phyloP scores from a whole-genome alignment of 768 basidiomycete species.

The Lactifluus subvellereus region DNA sequence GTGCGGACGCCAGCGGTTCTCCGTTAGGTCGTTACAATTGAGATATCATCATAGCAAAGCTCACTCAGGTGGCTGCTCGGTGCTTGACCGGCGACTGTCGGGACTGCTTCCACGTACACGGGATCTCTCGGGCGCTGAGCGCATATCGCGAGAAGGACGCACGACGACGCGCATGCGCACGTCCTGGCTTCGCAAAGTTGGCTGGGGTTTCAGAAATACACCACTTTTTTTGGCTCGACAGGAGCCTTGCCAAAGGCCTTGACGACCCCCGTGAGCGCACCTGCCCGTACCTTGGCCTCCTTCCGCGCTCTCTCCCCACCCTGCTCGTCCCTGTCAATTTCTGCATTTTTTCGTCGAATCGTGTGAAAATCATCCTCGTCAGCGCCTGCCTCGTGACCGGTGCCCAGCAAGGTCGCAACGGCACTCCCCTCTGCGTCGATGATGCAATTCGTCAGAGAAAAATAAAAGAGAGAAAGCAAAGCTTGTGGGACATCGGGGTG shows the following conservation, averaged over 20 bases:
- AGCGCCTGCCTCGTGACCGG: slow-evolving; percentile 56
- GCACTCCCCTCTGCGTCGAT: slow-evolving; percentile 34
- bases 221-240: slow-evolving; percentile 39
- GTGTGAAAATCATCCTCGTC: slow-evolving; percentile 95
- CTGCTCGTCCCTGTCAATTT: slow-evolving; percentile 58
- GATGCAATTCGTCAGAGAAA: background rate
- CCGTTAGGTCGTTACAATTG: no score
- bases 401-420: slow-evolving; percentile 41
- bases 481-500: background rate
- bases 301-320: slow-evolving; percentile 40
- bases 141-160: background rate
- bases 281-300: slow-evolving; percentile 39
- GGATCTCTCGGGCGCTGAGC: background rate
- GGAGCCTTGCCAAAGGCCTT: slow-evolving; percentile 25
- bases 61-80: background rate
- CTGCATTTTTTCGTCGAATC: slow-evolving; percentile 57
- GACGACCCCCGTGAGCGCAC: slow-evolving; percentile 38
- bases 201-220: slow-evolving; percentile 37
- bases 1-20: no score
- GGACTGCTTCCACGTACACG: background rate
- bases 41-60: background rate
- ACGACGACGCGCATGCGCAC: background rate
- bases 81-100: background rate
- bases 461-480: background rate
- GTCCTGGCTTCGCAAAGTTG: background rate